Evolutionary conservation across 2,329 filamentous ascomycete species (phyloP).

Genomic region (Botrytis porri): DNA sequence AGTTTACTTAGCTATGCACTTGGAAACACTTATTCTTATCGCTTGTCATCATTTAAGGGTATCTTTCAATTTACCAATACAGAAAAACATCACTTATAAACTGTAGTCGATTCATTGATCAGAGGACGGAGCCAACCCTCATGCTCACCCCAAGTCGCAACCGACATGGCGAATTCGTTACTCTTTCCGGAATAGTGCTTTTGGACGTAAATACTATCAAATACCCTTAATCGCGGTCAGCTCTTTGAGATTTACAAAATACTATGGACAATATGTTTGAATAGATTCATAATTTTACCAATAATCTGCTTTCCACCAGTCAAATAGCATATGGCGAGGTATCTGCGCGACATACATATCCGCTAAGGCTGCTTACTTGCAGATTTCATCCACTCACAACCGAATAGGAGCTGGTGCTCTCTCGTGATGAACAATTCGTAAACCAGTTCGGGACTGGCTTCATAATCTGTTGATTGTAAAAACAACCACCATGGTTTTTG

Average conservation of each 20-base stretch:
- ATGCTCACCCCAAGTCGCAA: not conserved
- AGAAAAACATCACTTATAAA: no score
- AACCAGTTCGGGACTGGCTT: not conserved
- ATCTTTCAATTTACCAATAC: no score
- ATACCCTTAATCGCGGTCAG: not conserved
- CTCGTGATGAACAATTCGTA: not conserved
- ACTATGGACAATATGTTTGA: not conserved
- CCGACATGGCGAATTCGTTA: not conserved
- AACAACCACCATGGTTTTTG: constrained; percentile 29
- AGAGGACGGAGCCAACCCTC: not conserved
- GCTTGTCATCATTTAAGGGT: no score
- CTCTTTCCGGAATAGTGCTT: not conserved
- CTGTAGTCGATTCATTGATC: not conserved
- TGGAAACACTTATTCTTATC: no score
- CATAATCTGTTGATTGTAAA: not conserved
- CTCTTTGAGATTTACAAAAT: not conserved
- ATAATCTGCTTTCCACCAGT: not conserved
- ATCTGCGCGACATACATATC: not conserved
- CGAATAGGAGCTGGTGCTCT: not conserved
- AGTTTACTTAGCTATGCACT: no score
- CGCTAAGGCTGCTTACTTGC: not conserved
- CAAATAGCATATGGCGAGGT: not conserved
- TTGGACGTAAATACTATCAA: not conserved
- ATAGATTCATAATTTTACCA: not conserved
- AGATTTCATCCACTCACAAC: not conserved